Conservation (phyloP, 371 early-diverging fungal genomes). For the Sanchytrium tribonematis region DNA sequence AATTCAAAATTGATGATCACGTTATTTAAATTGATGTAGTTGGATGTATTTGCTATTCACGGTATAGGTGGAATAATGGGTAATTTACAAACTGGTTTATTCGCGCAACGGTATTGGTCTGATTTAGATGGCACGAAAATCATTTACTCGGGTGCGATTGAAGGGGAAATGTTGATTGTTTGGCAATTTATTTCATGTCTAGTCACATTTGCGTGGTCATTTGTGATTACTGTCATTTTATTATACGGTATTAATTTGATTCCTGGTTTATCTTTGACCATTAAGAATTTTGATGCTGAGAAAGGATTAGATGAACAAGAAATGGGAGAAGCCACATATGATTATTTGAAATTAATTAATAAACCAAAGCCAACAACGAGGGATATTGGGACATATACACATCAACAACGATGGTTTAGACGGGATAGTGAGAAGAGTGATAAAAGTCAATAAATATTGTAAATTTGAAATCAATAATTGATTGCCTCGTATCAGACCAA, state of each 20-base stretch:
- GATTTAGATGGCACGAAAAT: slow-evolving; percentile 30
- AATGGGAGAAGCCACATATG: slow-evolving; percentile 6
- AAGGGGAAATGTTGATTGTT: slow-evolving; percentile 49
- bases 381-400: not conserved
- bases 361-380: not conserved
- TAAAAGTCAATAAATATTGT: too few relatives aligned
- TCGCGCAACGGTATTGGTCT: slow-evolving; percentile 47
- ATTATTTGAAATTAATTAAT: slow-evolving; percentile 3
- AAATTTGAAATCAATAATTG: too few relatives aligned
- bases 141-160: slow-evolving; percentile 10
- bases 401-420: too few relatives aligned
- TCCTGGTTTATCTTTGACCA: slow-evolving; percentile 17
- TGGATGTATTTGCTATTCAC: slow-evolving; percentile 20
- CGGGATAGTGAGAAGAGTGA: too few relatives aligned
- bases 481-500: too few relatives aligned
- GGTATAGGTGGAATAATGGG: slow-evolving; percentile 67
- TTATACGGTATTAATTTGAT: slow-evolving; percentile 44
- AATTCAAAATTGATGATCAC: slow-evolving; percentile 10
- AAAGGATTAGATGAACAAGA: slow-evolving; percentile 43
- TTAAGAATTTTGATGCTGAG: slow-evolving; percentile 33
- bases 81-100: slow-evolving; percentile 55
- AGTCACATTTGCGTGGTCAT: slow-evolving; percentile 48
- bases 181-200: slow-evolving; percentile 46
- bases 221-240: slow-evolving; percentile 37
- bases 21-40: not conserved